These are phyloP conservation scores for Mediolabrus comicus DNA, from an alignment of 108 stramenopile genomes.

Conservation along the genomic window DNA sequence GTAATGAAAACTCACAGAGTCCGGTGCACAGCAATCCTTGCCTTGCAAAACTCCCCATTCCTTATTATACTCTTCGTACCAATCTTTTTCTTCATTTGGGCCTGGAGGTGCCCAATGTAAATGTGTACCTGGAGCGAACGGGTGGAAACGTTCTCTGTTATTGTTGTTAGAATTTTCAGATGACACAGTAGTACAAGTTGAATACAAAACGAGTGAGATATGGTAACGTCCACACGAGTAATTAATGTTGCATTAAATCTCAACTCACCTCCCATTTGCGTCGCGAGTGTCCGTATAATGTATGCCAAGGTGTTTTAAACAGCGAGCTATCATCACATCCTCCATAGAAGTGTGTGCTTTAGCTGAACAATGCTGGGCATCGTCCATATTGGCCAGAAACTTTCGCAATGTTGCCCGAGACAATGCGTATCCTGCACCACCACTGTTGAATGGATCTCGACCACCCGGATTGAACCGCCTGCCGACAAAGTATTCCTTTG, in stretches of 20 bases:
- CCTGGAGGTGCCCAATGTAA: conserved; percentile 48
- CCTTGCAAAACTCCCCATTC: conserved; percentile 71
- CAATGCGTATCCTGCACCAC: conserved; percentile 69
- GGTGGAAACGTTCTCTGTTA: conserved; percentile 79
- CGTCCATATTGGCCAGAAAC: conserved; percentile 41
- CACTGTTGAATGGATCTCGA: conserved; percentile 74
- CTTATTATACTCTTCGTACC: conserved; percentile 69
- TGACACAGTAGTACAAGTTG: no score
- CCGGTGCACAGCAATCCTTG: conserved; percentile 82
- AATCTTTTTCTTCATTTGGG: conserved; percentile 38
- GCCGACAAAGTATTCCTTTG: conserved; percentile 74
- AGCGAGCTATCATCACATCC: conserved; percentile 64
- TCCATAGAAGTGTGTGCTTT: conserved; percentile 52
- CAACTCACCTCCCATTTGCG: no score
- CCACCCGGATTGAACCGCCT: conserved; percentile 56
- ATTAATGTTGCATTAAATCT: no score
- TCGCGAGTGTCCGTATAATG: conserved; percentile 68
- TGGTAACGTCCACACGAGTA: no score
- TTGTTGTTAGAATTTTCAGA: no score
- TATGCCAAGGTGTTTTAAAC: conserved; percentile 42
- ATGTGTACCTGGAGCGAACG: conserved; percentile 72
- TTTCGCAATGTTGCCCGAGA: conserved; percentile 50
- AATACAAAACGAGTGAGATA: no score
- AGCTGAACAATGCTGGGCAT: conserved; percentile 49
- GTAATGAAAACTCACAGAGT: conserved; percentile 91